phyloP scores from a whole-genome alignment of 768 basidiomycete species.

The Cyclocybe cylindracea region DNA sequence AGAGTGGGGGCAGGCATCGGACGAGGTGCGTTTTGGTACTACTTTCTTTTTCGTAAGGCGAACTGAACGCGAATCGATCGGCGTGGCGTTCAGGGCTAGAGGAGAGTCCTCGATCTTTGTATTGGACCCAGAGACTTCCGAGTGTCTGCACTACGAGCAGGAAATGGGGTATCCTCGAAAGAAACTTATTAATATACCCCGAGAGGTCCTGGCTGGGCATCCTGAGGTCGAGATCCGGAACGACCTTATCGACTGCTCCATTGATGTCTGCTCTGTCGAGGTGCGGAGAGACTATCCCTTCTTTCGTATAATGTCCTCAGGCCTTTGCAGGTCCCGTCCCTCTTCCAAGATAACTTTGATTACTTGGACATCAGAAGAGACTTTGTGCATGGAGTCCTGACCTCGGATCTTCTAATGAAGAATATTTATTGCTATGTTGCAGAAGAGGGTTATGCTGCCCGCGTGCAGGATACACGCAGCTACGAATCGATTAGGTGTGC shows the following conservation, averaged over 20 bases:
- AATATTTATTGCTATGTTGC: slow-evolving; percentile 91
- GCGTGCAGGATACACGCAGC: slow-evolving; percentile 89
- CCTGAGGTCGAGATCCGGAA: slow-evolving; percentile 85
- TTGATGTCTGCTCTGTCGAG: slow-evolving; percentile 94
- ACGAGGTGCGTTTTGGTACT: slow-evolving; percentile 54
- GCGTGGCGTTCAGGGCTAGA: slow-evolving; percentile 48
- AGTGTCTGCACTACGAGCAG: slow-evolving; percentile 86
- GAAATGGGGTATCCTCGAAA: slow-evolving; percentile 70
- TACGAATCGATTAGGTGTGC: slow-evolving; percentile 85
- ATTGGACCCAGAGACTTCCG: slow-evolving; percentile 70
- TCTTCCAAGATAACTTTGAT: slow-evolving; percentile 99
- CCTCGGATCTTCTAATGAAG: slow-evolving; percentile 93
- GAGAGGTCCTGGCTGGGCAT: slow-evolving; percentile 70
- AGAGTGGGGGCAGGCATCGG: slow-evolving; percentile 68
- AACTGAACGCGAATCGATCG: not conserved
- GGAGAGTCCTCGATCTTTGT: slow-evolving; percentile 81
- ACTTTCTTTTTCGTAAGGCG: not conserved
- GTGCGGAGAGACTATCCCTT: slow-evolving; percentile 37
- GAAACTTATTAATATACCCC: slow-evolving; percentile 65
- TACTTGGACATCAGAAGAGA: slow-evolving; percentile 90
- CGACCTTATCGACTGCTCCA: slow-evolving; percentile 85
- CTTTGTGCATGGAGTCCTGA: slow-evolving; percentile 93
- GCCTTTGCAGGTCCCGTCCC: slow-evolving; percentile 73
- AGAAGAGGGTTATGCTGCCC: slow-evolving; percentile 87
- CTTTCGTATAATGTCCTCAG: no score